Base-by-base conservation (phyloP, 208 protist genomes). In the Leishmania gerbilli region DNA sequence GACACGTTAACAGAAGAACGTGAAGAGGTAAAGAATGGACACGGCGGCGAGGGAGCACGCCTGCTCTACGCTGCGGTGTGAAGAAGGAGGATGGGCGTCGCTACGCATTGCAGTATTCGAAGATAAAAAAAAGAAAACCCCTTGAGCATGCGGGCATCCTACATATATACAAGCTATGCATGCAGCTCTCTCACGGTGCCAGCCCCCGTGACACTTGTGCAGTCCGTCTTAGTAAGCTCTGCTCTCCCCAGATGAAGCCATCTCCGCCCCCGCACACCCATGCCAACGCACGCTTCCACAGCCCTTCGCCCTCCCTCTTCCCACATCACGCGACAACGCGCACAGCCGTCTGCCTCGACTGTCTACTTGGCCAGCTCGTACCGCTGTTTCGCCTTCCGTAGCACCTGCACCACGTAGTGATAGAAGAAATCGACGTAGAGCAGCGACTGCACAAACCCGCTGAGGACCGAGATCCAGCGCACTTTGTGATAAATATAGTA, bases 371-470 rank as follows among this genome's bases (percentile, higher is more conserved):
- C 90, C 74, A 97, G 77, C 56, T 96, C 91, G 84, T 96, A 97
- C 1, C 86, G 79, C 72, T 93, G 85, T 81, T 94, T 97, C 51
- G 94, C 92, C 19, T 84, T 87, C n/a, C 87, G 84, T 75, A 96
- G 84, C 5, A 97, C 95, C 76, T 97, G 94, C 27, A 83, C 92
- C 47, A 99, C 79, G 87, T 99, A 99, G 74, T 98, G 92, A 80
- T 99, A 99, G 88, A 99, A 99, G 81, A 99, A 99, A 88, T 99
- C 98, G 5, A 92, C 79, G 78, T 99, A 99, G 37, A 99, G 84
- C 47, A 97, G 80, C 3, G 98, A 98, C 86, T 99, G 98, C 42
- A 99, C 89, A 4, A 97, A 65, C 40, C 91, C 93, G 68, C 91
- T 89, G 74, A 96, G 82, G 7, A 97, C 92, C 0, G 92, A 97